These are phyloP conservation scores for Sicyos baderoa DNA, from an alignment of 306 rosid genomes.

Conservation along the genomic window DNA sequence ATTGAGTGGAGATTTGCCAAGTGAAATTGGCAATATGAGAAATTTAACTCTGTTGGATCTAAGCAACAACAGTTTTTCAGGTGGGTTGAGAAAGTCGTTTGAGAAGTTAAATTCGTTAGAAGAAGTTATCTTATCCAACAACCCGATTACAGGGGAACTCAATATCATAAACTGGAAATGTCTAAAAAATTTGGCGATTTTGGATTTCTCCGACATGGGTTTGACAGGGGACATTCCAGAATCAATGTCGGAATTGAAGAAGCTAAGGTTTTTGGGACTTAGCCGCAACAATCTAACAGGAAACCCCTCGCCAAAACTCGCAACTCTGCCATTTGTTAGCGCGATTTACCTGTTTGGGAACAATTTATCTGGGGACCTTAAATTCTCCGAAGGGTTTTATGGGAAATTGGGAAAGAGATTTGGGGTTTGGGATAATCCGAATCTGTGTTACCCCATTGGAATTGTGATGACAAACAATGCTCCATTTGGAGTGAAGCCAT, in stretches of 20 bases:
- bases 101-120: constrained; percentile 51
- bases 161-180: constrained; percentile 46
- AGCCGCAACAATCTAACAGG: constrained; percentile 73
- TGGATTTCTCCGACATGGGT: constrained; percentile 66
- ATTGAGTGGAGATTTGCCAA: constrained; percentile 43
- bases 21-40: constrained; percentile 38
- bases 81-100: constrained; percentile 53
- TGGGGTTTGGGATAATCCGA: constrained; percentile 75
- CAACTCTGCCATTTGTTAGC: constrained; percentile 48
- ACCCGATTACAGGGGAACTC: constrained; percentile 70
- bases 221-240: constrained; percentile 73
- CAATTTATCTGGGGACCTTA: constrained; percentile 58
- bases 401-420: constrained; percentile 72
- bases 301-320: constrained; percentile 52
- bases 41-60: constrained; percentile 73
- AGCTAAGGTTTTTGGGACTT: constrained; percentile 67
- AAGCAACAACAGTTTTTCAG: constrained; percentile 55
- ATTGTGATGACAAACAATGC: constrained; percentile 31
- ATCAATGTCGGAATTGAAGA: constrained; percentile 52
- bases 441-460: constrained; percentile 55
- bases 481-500: constrained; percentile 74
- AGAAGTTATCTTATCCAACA: constrained; percentile 61
- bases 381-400: constrained; percentile 52
- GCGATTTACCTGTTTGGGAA: constrained; percentile 74
- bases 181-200: constrained; percentile 43